Conservation (phyloP, 441 rosid genomes). For the Viola pubescens region DNA sequence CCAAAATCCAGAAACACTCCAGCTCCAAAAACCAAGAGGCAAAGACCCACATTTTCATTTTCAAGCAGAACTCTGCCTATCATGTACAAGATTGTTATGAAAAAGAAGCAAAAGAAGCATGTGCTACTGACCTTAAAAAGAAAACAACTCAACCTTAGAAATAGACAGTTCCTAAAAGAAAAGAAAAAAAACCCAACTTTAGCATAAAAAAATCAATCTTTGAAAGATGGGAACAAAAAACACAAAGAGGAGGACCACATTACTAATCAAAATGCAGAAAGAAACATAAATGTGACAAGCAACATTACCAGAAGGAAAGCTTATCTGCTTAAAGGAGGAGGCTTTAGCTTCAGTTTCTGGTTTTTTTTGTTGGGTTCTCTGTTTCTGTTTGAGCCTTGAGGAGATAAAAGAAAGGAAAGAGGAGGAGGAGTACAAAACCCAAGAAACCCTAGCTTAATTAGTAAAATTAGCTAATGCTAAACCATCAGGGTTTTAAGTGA, state of each 20-base stretch:
- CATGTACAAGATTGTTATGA: no score
- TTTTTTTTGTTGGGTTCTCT: neutral
- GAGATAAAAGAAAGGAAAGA: no score
- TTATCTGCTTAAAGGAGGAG: neutral
- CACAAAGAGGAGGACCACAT: neutral
- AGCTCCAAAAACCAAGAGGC: conserved; percentile 1
- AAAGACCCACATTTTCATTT: conserved; percentile 9
- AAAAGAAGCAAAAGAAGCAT: conserved; percentile 7
- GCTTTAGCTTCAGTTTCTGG: neutral
- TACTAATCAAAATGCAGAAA: neutral
- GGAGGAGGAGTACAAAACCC: conserved; percentile 4
- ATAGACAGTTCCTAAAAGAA: neutral
- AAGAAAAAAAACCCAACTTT: neutral
- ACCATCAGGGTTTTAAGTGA: neutral
- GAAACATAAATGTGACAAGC: neutral
- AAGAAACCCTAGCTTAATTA: conserved; percentile 12
- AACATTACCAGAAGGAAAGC: conserved; percentile 4
- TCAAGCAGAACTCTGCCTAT: neutral
- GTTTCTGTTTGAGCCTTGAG: no score
- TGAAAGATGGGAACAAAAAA: neutral
- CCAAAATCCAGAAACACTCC: conserved; percentile 1
- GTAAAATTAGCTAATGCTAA: neutral
- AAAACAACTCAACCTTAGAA: conserved; percentile 1
- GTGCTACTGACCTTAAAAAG: neutral
- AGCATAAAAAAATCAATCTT: neutral